Evolutionary conservation across 2,329 filamentous ascomycete genomes (phyloP), one percentile per base, ranked within the genome.

Genomic region (Microsporum audouinii): DNA sequence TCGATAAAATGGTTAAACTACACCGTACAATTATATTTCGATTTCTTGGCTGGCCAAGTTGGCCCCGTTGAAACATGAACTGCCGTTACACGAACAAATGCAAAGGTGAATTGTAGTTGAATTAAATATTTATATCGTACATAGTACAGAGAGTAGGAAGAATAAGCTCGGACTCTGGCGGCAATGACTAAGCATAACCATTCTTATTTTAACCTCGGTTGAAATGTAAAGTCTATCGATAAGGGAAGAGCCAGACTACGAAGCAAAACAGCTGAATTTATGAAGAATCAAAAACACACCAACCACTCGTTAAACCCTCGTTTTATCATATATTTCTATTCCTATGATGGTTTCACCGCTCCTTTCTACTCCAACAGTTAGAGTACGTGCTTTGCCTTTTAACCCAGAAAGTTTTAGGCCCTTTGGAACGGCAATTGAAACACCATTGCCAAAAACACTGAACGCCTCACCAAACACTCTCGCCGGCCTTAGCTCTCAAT

Each of bases 391-490:
- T 38, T 77, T 81, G 66, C 83, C 84, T n/a, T 82, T 96, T 59
- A 88, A 84, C 6, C 81, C 82, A 53, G 76, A 79, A 3, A 76
- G 82, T 59, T 97, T 96, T 75, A 78, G 84, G 12, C 80, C 83
- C 49, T 99, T 95, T 73, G 94, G 94, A 71, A 86, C 88, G 60
- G 89, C 94, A 55, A 82, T 96, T 67, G 78, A 85, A 71, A 89
- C 92, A 71, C 89, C 89, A 36, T 71, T 80, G 23, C 78, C 80
- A 63, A 80, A 82, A 49, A 74, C 78, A 69, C 71, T 84, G 65
- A 71, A 71, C 65, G 61, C 80, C 7, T 63, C 70, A 0, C 73
- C 75, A n/a, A 62, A 65, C 56, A 68, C 62, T 27, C 75, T 81
- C 64, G 79, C 83, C 58, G 78, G 76, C 60, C 74, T 73, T 66